phyloP scores from a whole-genome alignment of 1,139 yeast species.

The Yamadazyma sp. region DNA sequence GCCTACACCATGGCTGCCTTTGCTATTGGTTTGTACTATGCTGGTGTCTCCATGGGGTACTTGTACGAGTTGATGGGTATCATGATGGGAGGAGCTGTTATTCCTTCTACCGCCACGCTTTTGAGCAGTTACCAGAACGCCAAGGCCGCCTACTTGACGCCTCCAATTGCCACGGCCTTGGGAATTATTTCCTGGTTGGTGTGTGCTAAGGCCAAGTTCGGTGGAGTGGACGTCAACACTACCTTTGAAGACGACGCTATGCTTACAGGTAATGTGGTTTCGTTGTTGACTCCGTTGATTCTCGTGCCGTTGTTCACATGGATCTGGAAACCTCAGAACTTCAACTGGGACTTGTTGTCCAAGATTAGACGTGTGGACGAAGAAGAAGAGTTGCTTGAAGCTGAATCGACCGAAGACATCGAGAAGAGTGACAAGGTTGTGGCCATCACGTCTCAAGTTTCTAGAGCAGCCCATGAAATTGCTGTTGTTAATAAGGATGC shows the following conservation, averaged over 20 bases:
- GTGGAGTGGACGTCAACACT: conserved; percentile 55
- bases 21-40: conserved; percentile 78
- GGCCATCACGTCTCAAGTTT: conserved; percentile 30
- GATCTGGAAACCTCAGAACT: conserved; percentile 65
- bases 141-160: conserved; percentile 59
- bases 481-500: conserved; percentile 35
- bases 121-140: conserved; percentile 67
- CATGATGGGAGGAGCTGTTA: conserved; percentile 80
- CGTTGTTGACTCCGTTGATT: conserved; percentile 71
- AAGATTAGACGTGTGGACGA: conserved; percentile 60
- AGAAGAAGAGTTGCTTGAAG: conserved; percentile 54
- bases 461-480: conserved; percentile 44
- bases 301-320: conserved; percentile 67
- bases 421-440: conserved; percentile 28
- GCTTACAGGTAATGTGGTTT: conserved; percentile 84
- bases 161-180: conserved; percentile 59
- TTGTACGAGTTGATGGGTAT: conserved; percentile 85
- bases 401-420: conserved; percentile 20
- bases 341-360: conserved; percentile 66
- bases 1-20: conserved; percentile 78
- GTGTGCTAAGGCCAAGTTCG: conserved; percentile 53
- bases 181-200: conserved; percentile 71
- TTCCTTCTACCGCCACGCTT: conserved; percentile 72
- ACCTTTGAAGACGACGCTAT: conserved; percentile 79
- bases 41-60: conserved; percentile 83